Base-by-base conservation (phyloP, 805 yeast genomes). In the Candida mattraensis region DNA sequence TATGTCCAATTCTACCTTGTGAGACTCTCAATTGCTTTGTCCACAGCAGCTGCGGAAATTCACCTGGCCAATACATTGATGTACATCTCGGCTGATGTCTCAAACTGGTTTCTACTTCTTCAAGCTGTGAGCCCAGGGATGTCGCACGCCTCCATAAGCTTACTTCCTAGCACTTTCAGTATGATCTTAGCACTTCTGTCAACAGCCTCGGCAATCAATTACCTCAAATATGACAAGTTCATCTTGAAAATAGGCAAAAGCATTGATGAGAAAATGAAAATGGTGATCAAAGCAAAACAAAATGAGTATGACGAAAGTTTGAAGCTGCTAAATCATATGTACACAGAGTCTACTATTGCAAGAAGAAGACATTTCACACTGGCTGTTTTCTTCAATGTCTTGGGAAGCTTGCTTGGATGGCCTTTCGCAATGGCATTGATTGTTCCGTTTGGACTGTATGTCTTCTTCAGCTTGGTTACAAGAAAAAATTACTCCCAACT, bases 331-430 rank as follows among this genome's bases (percentile, higher is more conserved):
- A 40, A 41, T 16, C 46, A 41, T 20, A 37, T 48, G 43, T 34
- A 37, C 18, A 24, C 32, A 15, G 51, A 42, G 29, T 50, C 49
- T 7, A 31, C 33, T 19, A 28, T 37, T 7, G 24, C 54, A 1
- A 48, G 44, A 22, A 45, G 51, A 8, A 49, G 47, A 28, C 43
- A 40, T 19, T 58, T 51, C 34, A 51, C 62, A 3, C 18, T 48
- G n/a, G 61, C 69, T 3, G 55, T 74, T 3, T 40, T 66, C 1
- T 71, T 71, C 66, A 65, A 71, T 23, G 59, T 74, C 14, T 44
- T 83, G n/a, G 94, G 88, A 5, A 91, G 91, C 0, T 52, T 89
- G 2, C 44, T 84, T 19, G 97, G 97, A 2, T 91, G 97, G 97
- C 97, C 97, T 1, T 91, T 89, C 58, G 75, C 82, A 0, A 59